These are phyloP conservation scores for Citrus medica DNA, from an alignment of 345 rosid species.

Conservation along the genomic window DNA sequence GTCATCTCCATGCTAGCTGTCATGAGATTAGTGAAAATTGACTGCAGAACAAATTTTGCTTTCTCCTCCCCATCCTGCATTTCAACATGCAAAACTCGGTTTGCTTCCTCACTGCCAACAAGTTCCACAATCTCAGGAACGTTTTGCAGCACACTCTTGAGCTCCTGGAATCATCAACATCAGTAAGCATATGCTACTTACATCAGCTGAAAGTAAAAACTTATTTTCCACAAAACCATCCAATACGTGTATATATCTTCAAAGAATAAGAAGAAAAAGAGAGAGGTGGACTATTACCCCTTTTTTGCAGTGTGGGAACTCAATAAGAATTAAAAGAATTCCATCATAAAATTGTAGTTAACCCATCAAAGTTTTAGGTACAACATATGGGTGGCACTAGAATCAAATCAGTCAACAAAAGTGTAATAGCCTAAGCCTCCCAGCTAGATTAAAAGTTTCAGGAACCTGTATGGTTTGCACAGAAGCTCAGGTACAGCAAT, in stretches of 20 bases:
- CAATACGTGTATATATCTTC: neutral
- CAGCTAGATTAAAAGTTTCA: neutral
- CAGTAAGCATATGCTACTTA: neutral
- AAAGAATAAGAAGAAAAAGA: neutral
- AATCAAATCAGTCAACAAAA: neutral
- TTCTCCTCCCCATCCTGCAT: slow-evolving; percentile 48
- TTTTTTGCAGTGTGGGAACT: neutral
- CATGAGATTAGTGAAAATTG: slow-evolving; percentile 81
- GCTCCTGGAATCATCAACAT: slow-evolving; percentile 54
- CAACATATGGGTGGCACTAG: neutral
- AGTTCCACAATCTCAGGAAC: slow-evolving; percentile 84
- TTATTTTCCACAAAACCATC: neutral
- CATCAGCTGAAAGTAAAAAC: neutral
- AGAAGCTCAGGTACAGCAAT: neutral
- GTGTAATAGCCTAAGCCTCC: neutral
- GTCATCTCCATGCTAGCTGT: slow-evolving; percentile 70
- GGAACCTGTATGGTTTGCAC: neutral
- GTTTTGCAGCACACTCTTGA: slow-evolving; percentile 63
- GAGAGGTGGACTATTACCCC: neutral
- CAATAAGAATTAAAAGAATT: neutral
- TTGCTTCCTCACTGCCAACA: slow-evolving; percentile 58
- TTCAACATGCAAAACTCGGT: slow-evolving; percentile 40
- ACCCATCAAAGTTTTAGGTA: neutral
- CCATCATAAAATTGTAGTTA: neutral
- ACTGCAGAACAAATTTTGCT: slow-evolving; percentile 58